Evolutionary conservation across 345 rosid genomes (phyloP).

Genomic region (Brassica incana): DNA sequence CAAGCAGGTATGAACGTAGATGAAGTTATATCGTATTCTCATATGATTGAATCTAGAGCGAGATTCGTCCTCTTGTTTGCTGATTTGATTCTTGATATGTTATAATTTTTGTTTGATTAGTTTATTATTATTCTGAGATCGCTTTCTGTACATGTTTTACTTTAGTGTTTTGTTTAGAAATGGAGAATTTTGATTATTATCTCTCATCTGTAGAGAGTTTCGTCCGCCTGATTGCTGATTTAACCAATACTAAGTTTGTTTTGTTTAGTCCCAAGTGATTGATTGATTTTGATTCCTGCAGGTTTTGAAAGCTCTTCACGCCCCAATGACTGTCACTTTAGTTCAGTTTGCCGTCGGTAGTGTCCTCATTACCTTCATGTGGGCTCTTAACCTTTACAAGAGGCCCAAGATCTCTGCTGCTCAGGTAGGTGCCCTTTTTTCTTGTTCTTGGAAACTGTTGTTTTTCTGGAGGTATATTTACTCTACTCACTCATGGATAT

Average conservation of each 20-base stretch:
- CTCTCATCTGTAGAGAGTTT: no score
- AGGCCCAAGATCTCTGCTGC: slow-evolving; percentile 69
- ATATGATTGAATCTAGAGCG: neutral
- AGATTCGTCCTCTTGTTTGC: neutral
- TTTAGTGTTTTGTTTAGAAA: no score
- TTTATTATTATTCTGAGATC: no score
- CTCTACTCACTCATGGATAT: slow-evolving; percentile 18
- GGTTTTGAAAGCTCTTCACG: slow-evolving; percentile 84
- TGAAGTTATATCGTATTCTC: neutral
- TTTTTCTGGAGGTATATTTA: neutral
- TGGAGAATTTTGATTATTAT: neutral
- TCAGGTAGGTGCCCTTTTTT: slow-evolving; percentile 60
- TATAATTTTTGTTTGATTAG: neutral
- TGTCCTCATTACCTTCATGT: slow-evolving; percentile 67
- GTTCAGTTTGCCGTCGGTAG: slow-evolving; percentile 87
- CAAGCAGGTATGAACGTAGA: slow-evolving; percentile 64
- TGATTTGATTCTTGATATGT: neutral
- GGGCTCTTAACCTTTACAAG: slow-evolving; percentile 77
- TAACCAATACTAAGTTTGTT: neutral
- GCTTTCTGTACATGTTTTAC: neutral
- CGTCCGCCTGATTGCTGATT: no score
- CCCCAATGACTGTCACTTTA: slow-evolving; percentile 68
- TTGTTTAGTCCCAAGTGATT: neutral
- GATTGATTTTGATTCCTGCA: slow-evolving; percentile 30
- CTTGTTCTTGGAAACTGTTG: neutral